Evolutionary conservation across 805 yeast genomes (phyloP), one percentile per base, ranked within the genome.

Genomic region (Kuraishia floccosa): DNA sequence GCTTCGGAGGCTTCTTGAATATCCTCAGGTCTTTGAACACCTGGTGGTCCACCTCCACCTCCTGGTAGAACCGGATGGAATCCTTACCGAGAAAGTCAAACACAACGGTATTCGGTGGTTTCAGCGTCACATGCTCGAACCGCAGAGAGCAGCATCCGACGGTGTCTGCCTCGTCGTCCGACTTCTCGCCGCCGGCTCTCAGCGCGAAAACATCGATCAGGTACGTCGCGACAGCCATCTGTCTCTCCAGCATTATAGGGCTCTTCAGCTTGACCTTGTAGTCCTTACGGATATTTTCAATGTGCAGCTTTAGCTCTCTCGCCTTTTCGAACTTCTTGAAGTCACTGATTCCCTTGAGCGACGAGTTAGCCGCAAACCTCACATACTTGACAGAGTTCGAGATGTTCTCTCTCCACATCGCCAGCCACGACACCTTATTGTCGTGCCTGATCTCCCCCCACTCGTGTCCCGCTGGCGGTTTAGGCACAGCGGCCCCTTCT

Each of bases 141-240:
- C 97, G 63, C 41, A 89, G 66, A 1, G 96, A 87, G 58, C 97
- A 89, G 56, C 97, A 89, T 27, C 97, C 97, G 27, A 89, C 97
- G 1, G 97, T 89, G 51, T 89, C 97, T 3, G 97, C 97, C 50
- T 87, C 96, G 42, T 89, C 97, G 3, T 89, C 97, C 8, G 89
- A 80, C 52, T 89, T 89, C 54, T 89, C 96, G 44, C 96, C 96
- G 51, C 96, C 96, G 2, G 96, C 96, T 78, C 97, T 82, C 40
- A 89, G 66, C 0, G 97, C 97, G 47, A 89, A 77, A 3, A 79
- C 75, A 59, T 89, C 97, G 47, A 89, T 87, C 29, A 89, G 65
- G 54, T 89, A 89, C 29, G 89, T 84, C 3, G 96, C 96, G 1
- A 91, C 84, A 5, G 96, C 96, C 46, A 86, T 71, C 57, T 89